Evolutionary conservation across 2,329 filamentous ascomycete species (phyloP), one percentile per base, ranked within the genome.

Genomic region (Blumeria graminis): DNA sequence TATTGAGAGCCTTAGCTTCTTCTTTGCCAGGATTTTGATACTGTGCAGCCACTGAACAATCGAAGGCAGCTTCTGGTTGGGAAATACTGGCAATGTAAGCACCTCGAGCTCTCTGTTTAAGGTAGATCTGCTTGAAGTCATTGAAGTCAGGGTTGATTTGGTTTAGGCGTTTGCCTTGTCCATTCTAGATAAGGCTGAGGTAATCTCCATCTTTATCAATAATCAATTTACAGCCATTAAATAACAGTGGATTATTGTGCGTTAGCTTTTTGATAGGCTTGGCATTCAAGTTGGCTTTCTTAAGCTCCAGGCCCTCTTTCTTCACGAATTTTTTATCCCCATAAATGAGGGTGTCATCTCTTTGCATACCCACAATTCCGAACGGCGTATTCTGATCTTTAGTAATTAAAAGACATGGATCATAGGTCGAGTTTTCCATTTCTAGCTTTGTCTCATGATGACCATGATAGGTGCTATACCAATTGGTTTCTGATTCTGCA

Each of bases 331-430:
- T 16, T 9, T 8, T 8, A 9, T 45, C 41, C 14, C 41, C 41
- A 45, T n/a, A 16, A 16, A 45, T 45, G 7, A 45, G 41, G 6
- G 41, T 45, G 18, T 45, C 41, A 16, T 45, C 41, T 8, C 33
- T 53, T 22, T 53, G 50, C 33, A 53, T 34, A 28, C 56, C 56
- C 18, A 57, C 48, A 43, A 56, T 33, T 53, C 55, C 55, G 36
- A 39, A 10, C n/a, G 36, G n/a, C 36, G n/a, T 39, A 39, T 39
- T 39, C 36, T 39, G n/a, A n/a, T 39, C 36, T 9, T 9, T n/a
- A 39, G 9, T 10, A 39, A n/a, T n/a, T n/a, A 9, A n/a, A n/a
- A n/a, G 9, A 39, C 36, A 39, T 39, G 36, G 36, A 39, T 39
- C 9, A n/a, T 39, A 39, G 9, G 36, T n/a, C n/a, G n/a, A n/a